Evolutionary conservation across 2,329 filamentous ascomycete genomes (phyloP).

Genomic region (Fusarium agapanthi): DNA sequence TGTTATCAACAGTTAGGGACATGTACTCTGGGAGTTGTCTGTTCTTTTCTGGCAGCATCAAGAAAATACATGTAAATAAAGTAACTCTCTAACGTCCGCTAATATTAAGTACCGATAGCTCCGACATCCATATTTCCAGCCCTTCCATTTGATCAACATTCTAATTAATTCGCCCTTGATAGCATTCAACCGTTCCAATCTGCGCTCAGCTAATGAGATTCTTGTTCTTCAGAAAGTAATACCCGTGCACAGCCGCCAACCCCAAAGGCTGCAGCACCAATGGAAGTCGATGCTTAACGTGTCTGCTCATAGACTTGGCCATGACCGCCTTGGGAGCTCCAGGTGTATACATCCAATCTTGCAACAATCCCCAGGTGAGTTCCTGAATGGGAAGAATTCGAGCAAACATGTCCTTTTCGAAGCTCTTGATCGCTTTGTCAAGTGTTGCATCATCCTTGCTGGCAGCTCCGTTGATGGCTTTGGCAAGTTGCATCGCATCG

Average conservation of each 20-base stretch:
- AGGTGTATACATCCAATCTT: conserved; percentile 58
- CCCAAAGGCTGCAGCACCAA: conserved; percentile 45
- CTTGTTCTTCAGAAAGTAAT: conserved; percentile 38
- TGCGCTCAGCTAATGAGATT: conserved; percentile 12
- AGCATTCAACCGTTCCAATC: neutral
- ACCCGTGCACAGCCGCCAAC: conserved; percentile 41
- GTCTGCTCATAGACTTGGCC: conserved; percentile 46
- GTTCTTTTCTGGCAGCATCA: neutral
- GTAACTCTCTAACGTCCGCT: conserved; percentile 24
- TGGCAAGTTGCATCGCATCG: conserved; percentile 61
- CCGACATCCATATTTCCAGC: neutral
- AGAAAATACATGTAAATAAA: neutral
- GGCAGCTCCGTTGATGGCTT: conserved; percentile 49
- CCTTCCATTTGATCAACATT: neutral
- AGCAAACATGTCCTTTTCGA: conserved; percentile 51
- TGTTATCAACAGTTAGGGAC: neutral
- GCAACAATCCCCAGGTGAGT: conserved; percentile 56
- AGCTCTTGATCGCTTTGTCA: conserved; percentile 47
- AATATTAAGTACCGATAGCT: neutral
- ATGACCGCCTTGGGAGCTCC: conserved; percentile 56
- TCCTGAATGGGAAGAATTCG: conserved; percentile 50
- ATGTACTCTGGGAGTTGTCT: neutral
- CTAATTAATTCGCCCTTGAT: neutral
- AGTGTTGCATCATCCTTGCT: conserved; percentile 39
- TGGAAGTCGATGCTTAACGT: conserved; percentile 45